A percentile compares a stretch with the other conserved stretches of the same genome.
Conservation (phyloP, 148 eudicot genomes). For the Rhododendron vialii region DNA sequence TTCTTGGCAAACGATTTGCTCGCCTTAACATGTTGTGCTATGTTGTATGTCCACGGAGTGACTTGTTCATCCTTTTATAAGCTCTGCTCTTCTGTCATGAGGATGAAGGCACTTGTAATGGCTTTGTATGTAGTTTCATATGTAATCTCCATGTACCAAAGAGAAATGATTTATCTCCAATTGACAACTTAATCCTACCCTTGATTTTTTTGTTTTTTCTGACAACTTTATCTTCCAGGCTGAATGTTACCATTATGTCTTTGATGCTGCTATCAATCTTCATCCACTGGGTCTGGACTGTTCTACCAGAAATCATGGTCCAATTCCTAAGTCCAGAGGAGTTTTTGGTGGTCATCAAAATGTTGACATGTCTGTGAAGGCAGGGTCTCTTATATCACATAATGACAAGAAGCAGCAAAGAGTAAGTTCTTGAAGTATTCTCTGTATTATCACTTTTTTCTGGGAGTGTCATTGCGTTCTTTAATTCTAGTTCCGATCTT, state of each 20-base stretch:
- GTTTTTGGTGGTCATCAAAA: slow-evolving; percentile 22
- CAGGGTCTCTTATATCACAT: slow-evolving; percentile 17
- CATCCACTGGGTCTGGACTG: slow-evolving; percentile 74
- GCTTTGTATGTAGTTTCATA: background rate
- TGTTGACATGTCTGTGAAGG: slow-evolving; percentile 17
- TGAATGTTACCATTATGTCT: slow-evolving; percentile 87
- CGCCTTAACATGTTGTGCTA: background rate
- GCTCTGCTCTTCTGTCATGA: background rate
- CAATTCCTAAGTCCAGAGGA: slow-evolving; percentile 34
- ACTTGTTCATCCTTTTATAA: background rate
- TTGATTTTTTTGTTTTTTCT: background rate
- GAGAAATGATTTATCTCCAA: background rate
- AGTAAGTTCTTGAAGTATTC: slow-evolving; percentile 26
- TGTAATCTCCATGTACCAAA: background rate
- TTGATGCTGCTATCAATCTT: slow-evolving; percentile 89
- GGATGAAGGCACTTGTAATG: background rate
- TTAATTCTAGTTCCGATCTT: background rate
- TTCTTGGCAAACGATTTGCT: background rate
- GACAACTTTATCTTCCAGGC: slow-evolving; percentile 44
- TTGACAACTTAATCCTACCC: background rate
- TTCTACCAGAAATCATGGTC: slow-evolving; percentile 73
- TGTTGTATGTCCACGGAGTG: background rate
- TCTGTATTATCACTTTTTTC: background rate
- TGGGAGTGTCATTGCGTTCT: background rate
- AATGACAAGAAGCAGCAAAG: slow-evolving; percentile 22